A percentile compares a stretch with the other conserved stretches of the same genome.
Evolutionary conservation across 805 yeast species (phyloP).

Genomic region (Candida ficus): DNA sequence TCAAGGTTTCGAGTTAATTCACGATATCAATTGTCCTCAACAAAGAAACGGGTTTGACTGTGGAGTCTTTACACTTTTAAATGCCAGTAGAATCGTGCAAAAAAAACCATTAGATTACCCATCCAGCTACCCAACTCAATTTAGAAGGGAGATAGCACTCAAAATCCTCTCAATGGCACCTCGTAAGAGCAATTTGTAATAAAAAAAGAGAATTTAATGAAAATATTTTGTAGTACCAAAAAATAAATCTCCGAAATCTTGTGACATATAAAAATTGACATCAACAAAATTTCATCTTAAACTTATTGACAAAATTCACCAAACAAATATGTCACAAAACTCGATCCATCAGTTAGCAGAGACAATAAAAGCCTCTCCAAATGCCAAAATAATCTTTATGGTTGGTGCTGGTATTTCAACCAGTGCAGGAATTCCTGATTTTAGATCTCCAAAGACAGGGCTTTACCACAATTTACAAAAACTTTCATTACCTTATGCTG

Average conservation of each 20-base stretch:
- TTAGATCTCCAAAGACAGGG: slow-evolving; percentile 86
- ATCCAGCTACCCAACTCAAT: slow-evolving; percentile 61
- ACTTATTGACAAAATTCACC: background rate
- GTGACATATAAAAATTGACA: no score
- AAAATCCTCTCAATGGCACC: slow-evolving; percentile 12
- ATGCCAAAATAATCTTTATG: slow-evolving; percentile 50
- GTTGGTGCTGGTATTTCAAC: slow-evolving; percentile 96
- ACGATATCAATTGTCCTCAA: slow-evolving; percentile 56
- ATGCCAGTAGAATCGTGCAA: slow-evolving; percentile 56
- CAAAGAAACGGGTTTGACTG: slow-evolving; percentile 92
- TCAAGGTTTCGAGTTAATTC: slow-evolving; percentile 27
- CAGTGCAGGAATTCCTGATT: slow-evolving; percentile 92
- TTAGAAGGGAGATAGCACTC: slow-evolving; percentile 47
- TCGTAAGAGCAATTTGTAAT: slow-evolving; percentile 1
- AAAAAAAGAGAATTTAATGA: background rate
- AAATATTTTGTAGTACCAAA: background rate
- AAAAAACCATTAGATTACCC: slow-evolving; percentile 46
- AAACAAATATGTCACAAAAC: slow-evolving; percentile 1
- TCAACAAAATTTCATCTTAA: background rate
- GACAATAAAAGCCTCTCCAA: slow-evolving; percentile 5
- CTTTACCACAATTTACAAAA: slow-evolving; percentile 74
- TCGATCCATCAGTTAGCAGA: slow-evolving; percentile 7
- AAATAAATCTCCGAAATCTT: background rate
- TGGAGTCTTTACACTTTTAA: slow-evolving; percentile 88
- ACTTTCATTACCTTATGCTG: slow-evolving; percentile 82